phyloP scores from a whole-genome alignment of 192 early-diverging fungal genomes.

The Phlyctochytrium planicorne region DNA sequence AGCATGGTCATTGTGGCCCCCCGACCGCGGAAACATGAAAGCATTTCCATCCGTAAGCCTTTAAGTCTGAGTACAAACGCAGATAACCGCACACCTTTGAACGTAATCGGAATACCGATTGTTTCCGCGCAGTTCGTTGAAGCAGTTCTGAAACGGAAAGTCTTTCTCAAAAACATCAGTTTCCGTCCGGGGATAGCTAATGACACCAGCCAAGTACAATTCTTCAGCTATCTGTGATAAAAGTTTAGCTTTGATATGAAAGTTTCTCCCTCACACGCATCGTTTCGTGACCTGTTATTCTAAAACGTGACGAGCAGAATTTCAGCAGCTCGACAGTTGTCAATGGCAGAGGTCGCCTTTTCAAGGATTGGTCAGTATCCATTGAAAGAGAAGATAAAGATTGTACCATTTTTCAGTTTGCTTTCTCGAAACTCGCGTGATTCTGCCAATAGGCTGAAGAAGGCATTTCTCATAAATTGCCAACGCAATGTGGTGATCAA shows the following conservation, averaged over 20 bases:
- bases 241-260: not conserved
- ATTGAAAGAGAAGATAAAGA: not conserved
- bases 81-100: not conserved
- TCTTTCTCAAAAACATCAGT: constrained; percentile 83
- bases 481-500: constrained; percentile 70
- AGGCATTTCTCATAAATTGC: constrained; percentile 78
- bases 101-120: constrained; percentile 10
- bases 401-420: constrained; percentile 78
- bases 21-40: constrained; percentile 74
- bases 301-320: constrained; percentile 64
- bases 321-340: constrained; percentile 96
- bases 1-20: constrained; percentile 89
- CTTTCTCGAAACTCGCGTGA: constrained; percentile 59
- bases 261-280: constrained; percentile 60
- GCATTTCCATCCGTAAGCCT: constrained; percentile 46
- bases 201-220: constrained; percentile 83
- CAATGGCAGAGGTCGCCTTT: constrained; percentile 83
- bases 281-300: constrained; percentile 73
- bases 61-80: not conserved
- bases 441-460: constrained; percentile 51
- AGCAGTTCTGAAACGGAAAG: constrained; percentile 44
- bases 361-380: not conserved
- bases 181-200: constrained; percentile 97
- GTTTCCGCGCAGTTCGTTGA: constrained; percentile 7
- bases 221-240: constrained; percentile 76